phyloP scores from a whole-genome alignment of 371 early-diverging fungal genomes.

The Paramicrosporidium saccamoebae region DNA sequence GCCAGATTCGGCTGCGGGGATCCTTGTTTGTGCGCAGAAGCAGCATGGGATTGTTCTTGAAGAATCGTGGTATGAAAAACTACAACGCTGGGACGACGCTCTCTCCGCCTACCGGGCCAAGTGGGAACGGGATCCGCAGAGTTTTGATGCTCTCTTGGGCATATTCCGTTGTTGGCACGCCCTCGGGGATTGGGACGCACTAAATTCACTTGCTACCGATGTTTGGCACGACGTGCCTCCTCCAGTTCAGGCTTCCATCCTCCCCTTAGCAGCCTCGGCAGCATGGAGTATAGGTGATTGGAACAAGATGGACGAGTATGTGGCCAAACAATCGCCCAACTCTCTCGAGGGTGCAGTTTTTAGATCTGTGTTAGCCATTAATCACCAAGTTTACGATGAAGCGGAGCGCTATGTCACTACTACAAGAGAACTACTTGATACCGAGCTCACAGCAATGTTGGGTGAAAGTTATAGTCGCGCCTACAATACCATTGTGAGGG shows the following conservation, averaged over 20 bases:
- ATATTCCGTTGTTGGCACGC: slow-evolving; percentile 70
- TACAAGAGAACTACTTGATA: slow-evolving; percentile 55
- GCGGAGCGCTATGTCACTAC: slow-evolving; percentile 37
- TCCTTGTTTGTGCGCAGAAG: slow-evolving; percentile 58
- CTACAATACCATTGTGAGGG: slow-evolving; percentile 49
- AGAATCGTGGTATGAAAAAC: slow-evolving; percentile 71
- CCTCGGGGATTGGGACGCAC: slow-evolving; percentile 68
- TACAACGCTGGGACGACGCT: slow-evolving; percentile 82
- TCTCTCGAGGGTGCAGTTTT: slow-evolving; percentile 32
- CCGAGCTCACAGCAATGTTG: slow-evolving; percentile 50
- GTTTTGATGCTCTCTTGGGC: slow-evolving; percentile 37
- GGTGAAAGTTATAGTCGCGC: slow-evolving; percentile 83
- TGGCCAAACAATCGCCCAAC: slow-evolving; percentile 35
- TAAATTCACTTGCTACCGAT: slow-evolving; percentile 40
- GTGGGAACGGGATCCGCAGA: slow-evolving; percentile 32
- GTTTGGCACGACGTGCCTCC: slow-evolving; percentile 29
- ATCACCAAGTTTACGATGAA: slow-evolving; percentile 36
- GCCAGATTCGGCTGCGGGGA: slow-evolving; percentile 83
- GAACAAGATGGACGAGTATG: slow-evolving; percentile 66
- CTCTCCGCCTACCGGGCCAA: slow-evolving; percentile 52
- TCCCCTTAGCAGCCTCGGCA: slow-evolving; percentile 64
- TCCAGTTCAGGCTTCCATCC: slow-evolving; percentile 16
- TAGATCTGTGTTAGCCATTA: slow-evolving; percentile 51
- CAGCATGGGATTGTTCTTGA: slow-evolving; percentile 15
- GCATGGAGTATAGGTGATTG: slow-evolving; percentile 78